These are phyloP conservation scores for Xylariaceae sp. DNA, from an alignment of 2,329 filamentous ascomycete genomes.

Conservation along the genomic window DNA sequence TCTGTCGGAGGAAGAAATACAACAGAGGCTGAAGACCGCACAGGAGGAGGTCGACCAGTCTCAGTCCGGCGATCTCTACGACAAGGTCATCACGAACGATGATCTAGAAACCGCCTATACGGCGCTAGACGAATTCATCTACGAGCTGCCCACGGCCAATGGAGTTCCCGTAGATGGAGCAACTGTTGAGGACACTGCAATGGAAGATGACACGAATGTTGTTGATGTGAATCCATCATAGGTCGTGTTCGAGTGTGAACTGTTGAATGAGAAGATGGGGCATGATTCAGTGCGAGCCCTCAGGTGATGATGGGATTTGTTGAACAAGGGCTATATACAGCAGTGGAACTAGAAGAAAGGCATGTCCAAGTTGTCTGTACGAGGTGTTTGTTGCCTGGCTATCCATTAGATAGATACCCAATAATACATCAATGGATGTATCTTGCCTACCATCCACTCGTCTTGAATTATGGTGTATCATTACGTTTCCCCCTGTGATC, in stretches of 20 bases:
- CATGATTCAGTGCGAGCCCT: neutral
- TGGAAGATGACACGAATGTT: constrained; percentile 10
- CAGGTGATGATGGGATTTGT: neutral
- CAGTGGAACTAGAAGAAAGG: neutral
- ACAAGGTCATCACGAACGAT: constrained; percentile 48
- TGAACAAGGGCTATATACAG: neutral
- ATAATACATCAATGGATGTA: neutral
- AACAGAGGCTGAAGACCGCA: constrained; percentile 39
- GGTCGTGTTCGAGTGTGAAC: neutral
- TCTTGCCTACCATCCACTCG: neutral
- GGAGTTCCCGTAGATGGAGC: constrained; percentile 25
- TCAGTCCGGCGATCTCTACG: constrained; percentile 42
- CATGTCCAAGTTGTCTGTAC: neutral
- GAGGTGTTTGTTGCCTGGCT: neutral
- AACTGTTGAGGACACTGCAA: constrained; percentile 18
- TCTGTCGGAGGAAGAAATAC: constrained; percentile 43
- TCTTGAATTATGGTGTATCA: neutral
- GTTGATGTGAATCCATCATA: constrained; percentile 12
- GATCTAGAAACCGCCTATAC: constrained; percentile 46
- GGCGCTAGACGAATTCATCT: constrained; percentile 46
- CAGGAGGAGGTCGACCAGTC: constrained; percentile 41
- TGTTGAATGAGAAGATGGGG: neutral
- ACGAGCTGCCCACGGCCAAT: constrained; percentile 30
- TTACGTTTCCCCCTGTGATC: neutral
- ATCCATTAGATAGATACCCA: constrained; percentile 11